A percentile compares a stretch with the other conserved stretches of the same genome.
phyloP scores from a whole-genome alignment of 371 early-diverging fungal genomes.

The Batkoa obscura region DNA sequence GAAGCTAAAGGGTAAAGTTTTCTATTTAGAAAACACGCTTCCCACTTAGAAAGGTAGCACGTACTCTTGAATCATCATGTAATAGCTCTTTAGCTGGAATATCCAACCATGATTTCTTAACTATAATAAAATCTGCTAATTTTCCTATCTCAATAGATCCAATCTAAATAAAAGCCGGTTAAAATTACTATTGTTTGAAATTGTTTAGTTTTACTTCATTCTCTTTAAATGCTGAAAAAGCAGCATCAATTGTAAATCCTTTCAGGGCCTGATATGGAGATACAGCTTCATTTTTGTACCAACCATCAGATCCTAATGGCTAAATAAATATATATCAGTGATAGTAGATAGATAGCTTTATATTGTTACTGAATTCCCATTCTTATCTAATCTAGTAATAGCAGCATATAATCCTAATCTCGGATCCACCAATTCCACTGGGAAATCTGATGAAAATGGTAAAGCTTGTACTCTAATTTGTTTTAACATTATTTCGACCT shows the following conservation, averaged over 20 bases:
- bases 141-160: background rate
- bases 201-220: background rate
- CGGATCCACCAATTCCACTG: conserved; percentile 20
- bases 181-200: no score
- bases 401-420: conserved; percentile 23
- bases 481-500: conserved; percentile 16
- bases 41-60: no score
- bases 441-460: conserved; percentile 22
- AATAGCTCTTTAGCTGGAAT: no score
- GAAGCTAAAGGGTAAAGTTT: no score
- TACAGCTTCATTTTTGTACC: no score
- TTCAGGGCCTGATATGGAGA: conserved; percentile 12
- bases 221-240: conserved; percentile 19
- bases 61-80: no score
- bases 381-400: conserved; percentile 14
- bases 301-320: no score
- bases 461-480: conserved; percentile 14
- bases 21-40: no score
- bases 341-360: no score
- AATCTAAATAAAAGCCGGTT: background rate
- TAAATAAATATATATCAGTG: conserved; percentile 7
- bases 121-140: background rate
- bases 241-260: conserved; percentile 24
- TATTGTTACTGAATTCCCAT: no score
- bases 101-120: background rate